Evolutionary conservation across 1,284 basidiomycete genomes (phyloP).

Genomic region (Cryptococcus neoformans): DNA sequence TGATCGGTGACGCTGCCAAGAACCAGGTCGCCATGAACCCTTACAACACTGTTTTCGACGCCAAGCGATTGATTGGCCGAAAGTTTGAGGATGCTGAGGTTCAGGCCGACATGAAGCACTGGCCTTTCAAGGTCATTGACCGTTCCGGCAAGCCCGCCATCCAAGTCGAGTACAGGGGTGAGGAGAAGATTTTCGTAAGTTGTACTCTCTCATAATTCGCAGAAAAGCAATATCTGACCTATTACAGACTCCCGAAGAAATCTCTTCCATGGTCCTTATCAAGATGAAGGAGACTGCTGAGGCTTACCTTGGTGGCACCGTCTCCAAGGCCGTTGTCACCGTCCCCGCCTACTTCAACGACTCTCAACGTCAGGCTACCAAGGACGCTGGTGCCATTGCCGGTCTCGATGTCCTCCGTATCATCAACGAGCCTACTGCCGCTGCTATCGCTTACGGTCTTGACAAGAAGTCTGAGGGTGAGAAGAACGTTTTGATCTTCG

Average conservation of each 20-base stretch:
- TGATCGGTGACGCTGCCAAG: slow-evolving; percentile 99
- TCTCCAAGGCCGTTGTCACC: slow-evolving; percentile 88
- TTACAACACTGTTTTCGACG: slow-evolving; percentile 92
- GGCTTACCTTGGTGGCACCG: slow-evolving; percentile 82
- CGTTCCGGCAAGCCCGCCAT: slow-evolving; percentile 59
- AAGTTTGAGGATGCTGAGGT: slow-evolving; percentile 73
- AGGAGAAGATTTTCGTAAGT: slow-evolving; percentile 57
- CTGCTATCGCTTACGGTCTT: slow-evolving; percentile 94
- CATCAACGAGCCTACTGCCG: slow-evolving; percentile 98
- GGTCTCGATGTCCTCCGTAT: slow-evolving; percentile 96
- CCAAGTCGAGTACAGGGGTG: slow-evolving; percentile 59
- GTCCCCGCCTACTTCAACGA: slow-evolving; percentile 99
- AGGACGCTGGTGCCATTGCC: slow-evolving; percentile 95
- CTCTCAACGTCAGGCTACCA: slow-evolving; percentile 97
- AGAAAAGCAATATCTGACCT: slow-evolving; percentile 1
- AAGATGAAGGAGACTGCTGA: slow-evolving; percentile 99
- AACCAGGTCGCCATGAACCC: slow-evolving; percentile 98
- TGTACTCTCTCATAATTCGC: not conserved
- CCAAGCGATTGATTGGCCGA: slow-evolving; percentile 95
- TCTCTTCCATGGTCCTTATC: slow-evolving; percentile 93
- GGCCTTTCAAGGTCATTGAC: slow-evolving; percentile 61
- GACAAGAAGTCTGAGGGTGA: slow-evolving; percentile 73
- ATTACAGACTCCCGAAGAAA: slow-evolving; percentile 81
- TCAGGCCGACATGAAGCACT: slow-evolving; percentile 69
- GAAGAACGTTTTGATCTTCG: slow-evolving; percentile 96